Evolutionary conservation across 139 green algal genomes (phyloP), one percentile per base, ranked within the genome.

Genomic region (Ostreobium quekettii): DNA sequence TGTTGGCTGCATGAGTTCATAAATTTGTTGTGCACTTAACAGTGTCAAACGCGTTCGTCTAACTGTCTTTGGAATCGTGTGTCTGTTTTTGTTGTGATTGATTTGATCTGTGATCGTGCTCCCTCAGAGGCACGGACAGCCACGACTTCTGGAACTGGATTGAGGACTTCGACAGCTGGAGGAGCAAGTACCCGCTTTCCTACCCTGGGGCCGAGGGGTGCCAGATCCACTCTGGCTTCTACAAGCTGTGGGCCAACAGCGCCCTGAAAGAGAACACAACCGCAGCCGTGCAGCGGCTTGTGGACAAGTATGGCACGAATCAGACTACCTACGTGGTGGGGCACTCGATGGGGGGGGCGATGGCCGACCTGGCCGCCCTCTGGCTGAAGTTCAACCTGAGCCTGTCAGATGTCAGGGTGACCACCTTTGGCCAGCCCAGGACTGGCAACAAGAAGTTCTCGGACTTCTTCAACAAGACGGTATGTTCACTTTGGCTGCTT

Each of bases 131-230:
- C 19, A 93, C 88, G 2, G 86, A 95, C 73, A 80, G 66, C 46
- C 75, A 80, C 71, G 80, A 62, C 73, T 86, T 79, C 81, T 76
- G 74, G 35, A 86, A 90, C 60, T 89, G 85, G 88, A 78, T 81
- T 1, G 76, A 93, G 32, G 90, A 94, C 77, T 88, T 95, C 80
- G 78, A 79, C n/a, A 78, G 80, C 3, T 90, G 85, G 86, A 77
- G 82, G 15, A 81, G 74, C 8, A 67, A 85, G 57, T 58, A 80
- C 22, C 31, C 72, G 3, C 60, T 86, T 3, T 46, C 61, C 36
- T 77, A 77, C 36, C 74, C 79, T 4, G 78, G 67, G 2, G 58
- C 65, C 11, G 80, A 80, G 1, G 64, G 66, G 0, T 64, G 73
- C 11, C 32, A 74, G 1, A 76, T 90, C 4, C 85, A 90, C 64